These are phyloP conservation scores for Plasmodium sp. DNA, from an alignment of 169 alveolate genomes.

Conservation along the genomic window DNA sequence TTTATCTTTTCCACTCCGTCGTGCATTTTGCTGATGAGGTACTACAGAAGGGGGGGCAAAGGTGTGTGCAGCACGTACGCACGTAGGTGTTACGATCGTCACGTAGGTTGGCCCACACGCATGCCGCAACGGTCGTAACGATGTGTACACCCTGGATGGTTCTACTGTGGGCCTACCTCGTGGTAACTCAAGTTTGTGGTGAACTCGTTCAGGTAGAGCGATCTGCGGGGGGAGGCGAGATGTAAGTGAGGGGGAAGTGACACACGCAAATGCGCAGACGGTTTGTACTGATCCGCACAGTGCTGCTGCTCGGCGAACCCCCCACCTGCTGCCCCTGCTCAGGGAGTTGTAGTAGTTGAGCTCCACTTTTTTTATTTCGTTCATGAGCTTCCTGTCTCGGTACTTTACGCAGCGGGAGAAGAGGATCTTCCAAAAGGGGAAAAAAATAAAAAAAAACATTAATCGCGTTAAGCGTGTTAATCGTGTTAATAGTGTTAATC, in stretches of 20 bases:
- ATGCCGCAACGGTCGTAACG: neutral
- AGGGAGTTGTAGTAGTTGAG: slow-evolving; percentile 42
- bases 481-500: neutral
- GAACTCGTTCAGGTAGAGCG: slow-evolving; percentile 27
- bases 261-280: neutral
- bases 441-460: neutral
- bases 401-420: slow-evolving; percentile 41
- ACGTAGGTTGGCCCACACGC: neutral
- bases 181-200: slow-evolving; percentile 32
- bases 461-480: neutral
- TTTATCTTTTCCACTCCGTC: slow-evolving; percentile 57
- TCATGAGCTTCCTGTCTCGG: slow-evolving; percentile 50
- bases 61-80: neutral
- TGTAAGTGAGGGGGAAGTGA: neutral
- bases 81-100: neutral
- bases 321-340: slow-evolving; percentile 2
- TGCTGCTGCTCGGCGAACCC: neutral
- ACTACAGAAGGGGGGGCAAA: neutral
- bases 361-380: slow-evolving; percentile 55
- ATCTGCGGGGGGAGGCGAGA: neutral
- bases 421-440: slow-evolving; percentile 4
- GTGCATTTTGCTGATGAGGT: slow-evolving; percentile 8
- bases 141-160: neutral
- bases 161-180: slow-evolving; percentile 10
- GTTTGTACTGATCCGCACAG: neutral